phyloP scores from a whole-genome alignment of 176 grass and related monocot genomes.

The Urochloa ruziziensis region DNA sequence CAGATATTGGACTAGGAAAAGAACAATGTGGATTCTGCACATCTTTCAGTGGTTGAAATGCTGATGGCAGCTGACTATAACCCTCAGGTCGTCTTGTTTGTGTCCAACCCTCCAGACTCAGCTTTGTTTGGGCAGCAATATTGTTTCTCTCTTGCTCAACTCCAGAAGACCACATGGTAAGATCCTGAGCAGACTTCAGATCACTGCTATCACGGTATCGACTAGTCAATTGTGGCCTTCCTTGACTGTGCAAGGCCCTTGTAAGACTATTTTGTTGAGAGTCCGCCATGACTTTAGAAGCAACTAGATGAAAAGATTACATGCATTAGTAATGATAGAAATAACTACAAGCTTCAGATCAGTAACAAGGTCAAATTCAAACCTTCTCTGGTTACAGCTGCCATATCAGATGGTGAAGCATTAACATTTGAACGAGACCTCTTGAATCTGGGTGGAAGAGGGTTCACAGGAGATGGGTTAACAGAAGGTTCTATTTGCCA shows the following conservation, averaged over 20 bases:
- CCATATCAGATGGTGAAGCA: conserved; percentile 36
- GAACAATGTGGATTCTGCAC: conserved; percentile 13
- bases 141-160: conserved; percentile 42
- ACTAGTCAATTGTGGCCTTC: conserved; percentile 47
- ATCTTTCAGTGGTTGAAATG: conserved; percentile 44
- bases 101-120: conserved; percentile 11
- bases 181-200: conserved; percentile 42
- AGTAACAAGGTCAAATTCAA: conserved; percentile 19
- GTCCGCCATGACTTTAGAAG: conserved; percentile 51
- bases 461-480: conserved; percentile 52
- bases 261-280: conserved; percentile 38
- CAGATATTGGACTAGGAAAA: conserved; percentile 41
- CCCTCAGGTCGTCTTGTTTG: conserved; percentile 30
- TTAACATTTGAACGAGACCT: conserved; percentile 53
- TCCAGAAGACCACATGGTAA: conserved; percentile 42
- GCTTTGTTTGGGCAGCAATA: conserved; percentile 20
- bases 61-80: conserved; percentile 36
- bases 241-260: conserved; percentile 65
- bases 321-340: conserved; percentile 19
- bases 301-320: conserved; percentile 37
- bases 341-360: neutral
- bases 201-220: conserved; percentile 16
- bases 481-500: conserved; percentile 86
- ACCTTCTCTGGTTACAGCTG: conserved; percentile 75
- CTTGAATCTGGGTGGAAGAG: conserved; percentile 56